Base-by-base conservation (phyloP, 2,329 filamentous ascomycete genomes). In the Penicillium paneum region DNA sequence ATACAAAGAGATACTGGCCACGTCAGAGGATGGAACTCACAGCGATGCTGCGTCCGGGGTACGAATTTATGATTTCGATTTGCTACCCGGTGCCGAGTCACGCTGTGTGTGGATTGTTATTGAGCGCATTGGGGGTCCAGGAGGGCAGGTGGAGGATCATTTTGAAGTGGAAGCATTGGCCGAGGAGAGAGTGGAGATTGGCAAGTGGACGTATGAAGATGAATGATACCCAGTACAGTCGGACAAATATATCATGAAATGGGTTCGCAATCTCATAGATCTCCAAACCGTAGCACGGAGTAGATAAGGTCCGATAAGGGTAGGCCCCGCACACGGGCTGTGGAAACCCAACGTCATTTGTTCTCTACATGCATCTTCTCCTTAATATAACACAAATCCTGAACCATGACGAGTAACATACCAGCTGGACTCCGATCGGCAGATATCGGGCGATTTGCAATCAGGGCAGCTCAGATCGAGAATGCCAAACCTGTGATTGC, bases 401-500 rank as follows among this genome's bases (percentile, higher is more conserved):
- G 6, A 31, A 76, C 54, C 60, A 96, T 96, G 92, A 84, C 90
- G 46, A 81, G 83, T 65, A 78, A 79, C 52, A 78, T 93, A 53
- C 91, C 91, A 15, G 79, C 82, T 32, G 83, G 83, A 67, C 81
- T 99, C 66, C 91, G 89, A 76, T 79, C 86, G 53, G 86, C 89
- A 56, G 91, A 96, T 71, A 85, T 96, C 68, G 86, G 85, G 62
- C 89, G 91, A 57, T 97, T 95, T 73, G 86, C 92, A 58, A 82
- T 87, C 51, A 86, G 93, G 67, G 93, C 91, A 32, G 83, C 84
- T 34, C 93, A 99, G 77, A 83, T 99, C 45, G 89, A 93, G 71
- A 82, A 82, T 55, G 84, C 86, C 68, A 94, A 93, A 74, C 94
- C 94, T 8, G 90, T 94, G 56, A 83, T 97, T 63, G 83, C 92